A percentile compares a stretch with the other conserved stretches of the same genome.
phyloP scores from a whole-genome alignment of 306 rosid genomes.

The Oemleria cerasiformis region DNA sequence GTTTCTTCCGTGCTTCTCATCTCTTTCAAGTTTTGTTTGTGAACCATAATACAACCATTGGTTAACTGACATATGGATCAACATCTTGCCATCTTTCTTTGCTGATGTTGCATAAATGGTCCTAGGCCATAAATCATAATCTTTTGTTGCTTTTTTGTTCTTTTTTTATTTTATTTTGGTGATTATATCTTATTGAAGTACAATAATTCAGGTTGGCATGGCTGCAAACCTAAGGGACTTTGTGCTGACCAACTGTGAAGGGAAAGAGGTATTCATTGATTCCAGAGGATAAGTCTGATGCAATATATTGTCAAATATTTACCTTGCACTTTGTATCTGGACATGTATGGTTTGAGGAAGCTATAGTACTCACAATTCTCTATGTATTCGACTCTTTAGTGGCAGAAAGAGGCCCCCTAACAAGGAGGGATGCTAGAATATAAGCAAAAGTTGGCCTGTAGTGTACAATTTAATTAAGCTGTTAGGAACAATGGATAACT shows the following conservation, averaged over 20 bases:
- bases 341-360: too few relatives aligned
- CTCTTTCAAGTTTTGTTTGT: background rate
- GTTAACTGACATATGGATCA: constrained; percentile 4
- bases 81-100: background rate
- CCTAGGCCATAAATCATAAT: background rate
- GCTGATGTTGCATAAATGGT: background rate
- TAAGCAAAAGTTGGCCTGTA: too few relatives aligned
- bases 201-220: constrained; percentile 65
- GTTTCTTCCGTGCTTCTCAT: constrained; percentile 2
- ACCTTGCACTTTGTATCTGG: constrained; percentile 8
- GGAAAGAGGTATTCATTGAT: constrained; percentile 63
- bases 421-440: too few relatives aligned
- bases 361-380: too few relatives aligned
- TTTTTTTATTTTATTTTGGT: background rate
- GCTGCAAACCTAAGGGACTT: constrained; percentile 87
- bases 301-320: constrained; percentile 6
- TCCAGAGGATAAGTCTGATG: constrained; percentile 4
- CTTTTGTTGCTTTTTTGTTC: too few relatives aligned
- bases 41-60: background rate
- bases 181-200: constrained; percentile 6
- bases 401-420: too few relatives aligned
- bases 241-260: constrained; percentile 66
- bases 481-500: too few relatives aligned
- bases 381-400: too few relatives aligned
- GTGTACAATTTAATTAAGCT: too few relatives aligned